Percentiles rank a stretch among this genome's conserved stretches.
Evolutionary conservation across 2,329 filamentous ascomycete genomes (phyloP).

Genomic region (Fusarium pseudoanthophilum): DNA sequence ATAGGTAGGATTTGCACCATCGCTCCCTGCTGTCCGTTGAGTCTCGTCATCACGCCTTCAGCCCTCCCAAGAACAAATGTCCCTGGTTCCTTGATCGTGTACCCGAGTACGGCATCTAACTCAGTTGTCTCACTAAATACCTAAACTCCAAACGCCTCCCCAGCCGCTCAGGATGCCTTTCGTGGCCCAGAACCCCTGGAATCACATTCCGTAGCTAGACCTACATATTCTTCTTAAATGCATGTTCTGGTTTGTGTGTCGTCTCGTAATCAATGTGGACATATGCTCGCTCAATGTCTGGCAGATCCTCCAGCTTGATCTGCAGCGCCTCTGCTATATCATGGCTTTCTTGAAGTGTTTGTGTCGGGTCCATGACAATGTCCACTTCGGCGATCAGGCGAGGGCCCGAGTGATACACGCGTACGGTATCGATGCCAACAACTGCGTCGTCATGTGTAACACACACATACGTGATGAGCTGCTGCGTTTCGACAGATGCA

Average conservation of each 20-base stretch:
- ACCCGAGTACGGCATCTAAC: constrained; percentile 17
- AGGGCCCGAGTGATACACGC: constrained; percentile 90
- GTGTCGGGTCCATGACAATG: constrained; percentile 86
- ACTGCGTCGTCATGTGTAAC: constrained; percentile 89
- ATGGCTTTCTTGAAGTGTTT: constrained; percentile 81
- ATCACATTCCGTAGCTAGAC: constrained; percentile 14
- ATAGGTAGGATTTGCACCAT: constrained; percentile 5
- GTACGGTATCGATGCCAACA: constrained; percentile 90
- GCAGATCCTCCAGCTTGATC: constrained; percentile 90
- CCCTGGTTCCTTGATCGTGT: constrained; percentile 6
- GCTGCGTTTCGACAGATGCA: constrained; percentile 85
- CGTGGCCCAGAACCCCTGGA: constrained; percentile 1
- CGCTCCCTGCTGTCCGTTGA: background rate
- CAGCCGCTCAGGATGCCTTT: constrained; percentile 16
- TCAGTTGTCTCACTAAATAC: constrained; percentile 1
- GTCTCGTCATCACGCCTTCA: background rate
- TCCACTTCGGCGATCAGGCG: constrained; percentile 95
- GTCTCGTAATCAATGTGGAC: constrained; percentile 99
- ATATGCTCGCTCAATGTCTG: constrained; percentile 92
- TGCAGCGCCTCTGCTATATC: constrained; percentile 95
- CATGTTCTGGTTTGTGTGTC: constrained; percentile 89
- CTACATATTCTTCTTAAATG: constrained; percentile 69
- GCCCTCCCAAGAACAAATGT: background rate
- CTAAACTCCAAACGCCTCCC: background rate
- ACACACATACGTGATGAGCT: constrained; percentile 91